phyloP scores from a whole-genome alignment of 345 rosid genomes.

The Rhodomyrtus tomentosa region DNA sequence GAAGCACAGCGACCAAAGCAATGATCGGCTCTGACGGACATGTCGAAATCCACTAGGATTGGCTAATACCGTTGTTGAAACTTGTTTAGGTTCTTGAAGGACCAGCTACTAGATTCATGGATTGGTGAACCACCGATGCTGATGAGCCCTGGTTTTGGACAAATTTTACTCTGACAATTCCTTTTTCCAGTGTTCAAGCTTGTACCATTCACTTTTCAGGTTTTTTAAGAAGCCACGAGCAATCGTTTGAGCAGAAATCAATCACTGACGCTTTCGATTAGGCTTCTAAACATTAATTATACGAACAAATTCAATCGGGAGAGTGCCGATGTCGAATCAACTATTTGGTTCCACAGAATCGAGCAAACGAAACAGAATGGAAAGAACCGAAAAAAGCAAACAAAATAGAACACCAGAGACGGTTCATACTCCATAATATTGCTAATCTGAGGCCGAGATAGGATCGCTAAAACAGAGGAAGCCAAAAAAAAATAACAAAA shows the following conservation, averaged over 20 bases:
- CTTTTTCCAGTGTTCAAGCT: not conserved
- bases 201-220: not conserved
- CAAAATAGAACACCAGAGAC: not conserved
- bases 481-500: not conserved
- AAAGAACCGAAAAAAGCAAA: not conserved
- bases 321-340: too few species aligned
- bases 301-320: not conserved
- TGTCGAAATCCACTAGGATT: not conserved
- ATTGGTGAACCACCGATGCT: not conserved
- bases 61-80: not conserved
- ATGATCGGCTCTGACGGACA: not conserved
- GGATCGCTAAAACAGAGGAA: not conserved
- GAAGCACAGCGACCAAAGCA: not conserved
- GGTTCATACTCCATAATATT: not conserved
- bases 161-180: not conserved
- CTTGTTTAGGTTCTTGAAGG: not conserved
- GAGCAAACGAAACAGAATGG: not conserved
- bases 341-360: too few species aligned
- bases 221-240: not conserved
- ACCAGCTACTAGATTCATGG: not conserved
- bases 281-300: not conserved
- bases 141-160: not conserved
- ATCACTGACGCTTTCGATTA: not conserved
- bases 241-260: not conserved
- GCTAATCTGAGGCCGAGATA: not conserved